Conservation (phyloP, 1,284 basidiomycete genomes). For the Ustilago bromivora region DNA sequence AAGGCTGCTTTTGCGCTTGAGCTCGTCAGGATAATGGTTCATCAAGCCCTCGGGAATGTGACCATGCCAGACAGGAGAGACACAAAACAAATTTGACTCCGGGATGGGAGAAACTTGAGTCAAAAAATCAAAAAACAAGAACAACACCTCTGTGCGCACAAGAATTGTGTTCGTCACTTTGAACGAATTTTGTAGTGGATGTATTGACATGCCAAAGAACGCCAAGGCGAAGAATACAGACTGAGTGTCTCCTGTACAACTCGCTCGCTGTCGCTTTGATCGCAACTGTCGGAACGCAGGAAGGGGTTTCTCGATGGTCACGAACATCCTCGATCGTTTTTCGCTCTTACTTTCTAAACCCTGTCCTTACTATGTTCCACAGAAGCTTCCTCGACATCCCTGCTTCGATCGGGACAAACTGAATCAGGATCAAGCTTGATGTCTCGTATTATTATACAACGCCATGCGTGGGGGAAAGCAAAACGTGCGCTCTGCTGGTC, state of each 20-base stretch:
- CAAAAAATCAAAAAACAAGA: background rate
- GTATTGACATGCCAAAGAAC: constrained; percentile 20
- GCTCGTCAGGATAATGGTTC: background rate
- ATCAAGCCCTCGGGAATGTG: constrained; percentile 7
- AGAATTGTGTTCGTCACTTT: background rate
- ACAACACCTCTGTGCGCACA: constrained; percentile 1
- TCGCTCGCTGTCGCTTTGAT: background rate
- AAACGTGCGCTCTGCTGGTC: background rate
- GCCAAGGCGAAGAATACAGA: constrained; percentile 38
- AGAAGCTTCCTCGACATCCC: background rate
- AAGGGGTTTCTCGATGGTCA: constrained; percentile 1
- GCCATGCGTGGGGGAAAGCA: background rate
- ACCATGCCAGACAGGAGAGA: constrained; percentile 6
- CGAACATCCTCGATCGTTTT: background rate
- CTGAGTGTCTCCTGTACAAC: background rate
- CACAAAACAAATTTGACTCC: constrained; percentile 5
- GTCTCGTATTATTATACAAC: background rate
- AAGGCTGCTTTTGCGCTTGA: constrained; percentile 3
- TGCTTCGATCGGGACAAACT: background rate
- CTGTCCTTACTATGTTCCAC: background rate
- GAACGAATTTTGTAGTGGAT: background rate
- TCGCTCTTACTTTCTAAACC: background rate
- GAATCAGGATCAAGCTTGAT: constrained; percentile 2
- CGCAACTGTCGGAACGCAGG: background rate
- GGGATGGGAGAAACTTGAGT: constrained; percentile 25